phyloP scores from a whole-genome alignment of 2,329 filamentous ascomycete species.

The Niveomyces coronatus region DNA sequence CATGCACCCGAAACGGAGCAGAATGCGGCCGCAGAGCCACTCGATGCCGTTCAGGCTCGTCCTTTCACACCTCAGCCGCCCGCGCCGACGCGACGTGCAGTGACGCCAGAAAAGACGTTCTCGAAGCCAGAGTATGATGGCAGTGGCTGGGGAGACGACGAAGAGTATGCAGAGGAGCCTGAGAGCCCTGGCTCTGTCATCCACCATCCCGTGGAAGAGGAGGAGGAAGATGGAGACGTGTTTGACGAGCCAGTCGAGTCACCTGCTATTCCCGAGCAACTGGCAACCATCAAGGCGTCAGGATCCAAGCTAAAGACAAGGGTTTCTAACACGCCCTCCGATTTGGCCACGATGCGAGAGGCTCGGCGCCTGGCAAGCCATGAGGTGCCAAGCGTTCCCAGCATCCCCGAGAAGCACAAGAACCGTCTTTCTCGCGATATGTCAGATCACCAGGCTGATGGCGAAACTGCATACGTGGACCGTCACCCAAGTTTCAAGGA shows the following conservation, averaged over 20 bases:
- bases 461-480: conserved; percentile 37
- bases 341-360: conserved; percentile 76
- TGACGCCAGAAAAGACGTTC: conserved; percentile 38
- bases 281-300: conserved; percentile 82
- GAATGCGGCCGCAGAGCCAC: neutral
- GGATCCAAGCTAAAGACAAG: conserved; percentile 83
- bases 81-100: conserved; percentile 25
- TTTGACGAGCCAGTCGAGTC: conserved; percentile 35
- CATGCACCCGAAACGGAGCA: neutral
- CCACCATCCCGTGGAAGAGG: conserved; percentile 52
- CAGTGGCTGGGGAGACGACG: conserved; percentile 46
- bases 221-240: conserved; percentile 21
- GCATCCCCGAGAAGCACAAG: conserved; percentile 51
- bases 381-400: conserved; percentile 50
- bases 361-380: conserved; percentile 76
- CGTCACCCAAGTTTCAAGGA: conserved; percentile 68
- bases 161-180: conserved; percentile 48
- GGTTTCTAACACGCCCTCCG: conserved; percentile 76
- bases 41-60: neutral
- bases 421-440: conserved; percentile 42
- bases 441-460: conserved; percentile 26
- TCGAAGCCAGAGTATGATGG: conserved; percentile 56
- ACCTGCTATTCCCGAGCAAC: conserved; percentile 63
- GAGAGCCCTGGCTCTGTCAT: conserved; percentile 86
- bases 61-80: conserved; percentile 2